Evolutionary conservation across 371 early-diverging fungal species (phyloP), one percentile per base, ranked within the genome.

Genomic region (Rhizopus stolonifer): DNA sequence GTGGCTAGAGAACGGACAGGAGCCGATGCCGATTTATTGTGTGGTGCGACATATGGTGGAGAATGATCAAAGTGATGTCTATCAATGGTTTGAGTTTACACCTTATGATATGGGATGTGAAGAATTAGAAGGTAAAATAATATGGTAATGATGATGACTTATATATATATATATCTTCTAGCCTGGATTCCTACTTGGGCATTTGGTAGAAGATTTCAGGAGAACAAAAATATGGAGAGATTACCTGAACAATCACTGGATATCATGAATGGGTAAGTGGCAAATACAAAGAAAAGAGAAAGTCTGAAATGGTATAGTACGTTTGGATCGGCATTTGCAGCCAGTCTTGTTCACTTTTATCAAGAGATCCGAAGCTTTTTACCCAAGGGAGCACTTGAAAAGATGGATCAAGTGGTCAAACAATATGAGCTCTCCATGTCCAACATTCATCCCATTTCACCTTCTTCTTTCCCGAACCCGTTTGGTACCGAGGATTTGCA

Each of bases 51-150:
- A 87, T 61, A 82, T 81, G 15, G 15, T 36, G 13, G 42, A 46
- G n/a, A 7, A n/a, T 0, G 46, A 46, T 15, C 13, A 46, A 26
- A 10, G 7, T 4, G 13, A 65, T 50, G 58, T 77, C 32, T 89
- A 85, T 57, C 88, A 87, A 46, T 91, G 91, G 91, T 88, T 88
- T 57, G 91, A 91, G 49, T 77, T 89, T 56, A 86, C 81, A 1
- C 90, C 91, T 2, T 88, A 81, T 55, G 88, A 91, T 53, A 72
- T 88, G 58, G 91, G 91, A 17, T 80, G 83, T 50, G 84, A 84
- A 26, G 91, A 91, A 52, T 73, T 86, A 6, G 70, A 71, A 52
- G 86, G 86, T 84, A 40, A 23, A 43, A 44, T 15, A 13, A 56
- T 21, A 13, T 29, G 31, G 4, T 29, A 4, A 4, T 29, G 31